Evolutionary conservation across 257 asterid genomes (phyloP).

Genomic region (Capsicum pubescens): DNA sequence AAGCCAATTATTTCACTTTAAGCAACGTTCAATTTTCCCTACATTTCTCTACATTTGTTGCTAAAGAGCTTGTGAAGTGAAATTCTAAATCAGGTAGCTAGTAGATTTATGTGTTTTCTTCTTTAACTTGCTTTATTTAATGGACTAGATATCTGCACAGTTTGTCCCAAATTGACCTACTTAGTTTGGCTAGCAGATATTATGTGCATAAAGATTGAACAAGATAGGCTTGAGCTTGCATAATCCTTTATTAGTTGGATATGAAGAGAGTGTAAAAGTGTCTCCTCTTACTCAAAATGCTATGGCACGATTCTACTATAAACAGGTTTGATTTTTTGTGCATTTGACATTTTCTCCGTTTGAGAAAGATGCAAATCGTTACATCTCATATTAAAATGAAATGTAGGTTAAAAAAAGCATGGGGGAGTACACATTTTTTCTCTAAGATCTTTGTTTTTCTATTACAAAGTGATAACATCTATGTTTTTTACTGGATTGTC

Average conservation of each 20-base stretch:
- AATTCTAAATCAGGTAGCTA: not conserved
- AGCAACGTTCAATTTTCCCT: not conserved
- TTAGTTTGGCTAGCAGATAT: constrained; percentile 14
- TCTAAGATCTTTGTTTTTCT: not conserved
- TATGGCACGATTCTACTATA: not conserved
- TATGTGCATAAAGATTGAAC: constrained; percentile 11
- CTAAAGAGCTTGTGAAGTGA: not conserved
- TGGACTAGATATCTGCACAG: not conserved
- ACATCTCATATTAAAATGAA: not conserved
- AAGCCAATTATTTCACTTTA: constrained; percentile 1
- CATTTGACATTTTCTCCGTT: not conserved
- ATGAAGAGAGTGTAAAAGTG: constrained; percentile 10
- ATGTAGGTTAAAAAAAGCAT: not conserved
- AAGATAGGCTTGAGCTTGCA: not conserved
- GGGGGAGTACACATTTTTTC: not conserved
- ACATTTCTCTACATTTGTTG: not conserved
- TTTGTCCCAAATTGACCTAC: constrained; percentile 8
- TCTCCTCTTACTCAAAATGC: not conserved
- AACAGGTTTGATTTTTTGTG: not conserved
- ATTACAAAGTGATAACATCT: not conserved
- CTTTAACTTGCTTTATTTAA: not conserved
- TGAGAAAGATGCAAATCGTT: constrained; percentile 6
- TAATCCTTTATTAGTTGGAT: constrained; percentile 5
- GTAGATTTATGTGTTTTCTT: not conserved
- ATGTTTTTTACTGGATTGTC: not conserved